Base-by-base conservation (phyloP, 2,329 filamentous ascomycete genomes). In the Onygena corvina region DNA sequence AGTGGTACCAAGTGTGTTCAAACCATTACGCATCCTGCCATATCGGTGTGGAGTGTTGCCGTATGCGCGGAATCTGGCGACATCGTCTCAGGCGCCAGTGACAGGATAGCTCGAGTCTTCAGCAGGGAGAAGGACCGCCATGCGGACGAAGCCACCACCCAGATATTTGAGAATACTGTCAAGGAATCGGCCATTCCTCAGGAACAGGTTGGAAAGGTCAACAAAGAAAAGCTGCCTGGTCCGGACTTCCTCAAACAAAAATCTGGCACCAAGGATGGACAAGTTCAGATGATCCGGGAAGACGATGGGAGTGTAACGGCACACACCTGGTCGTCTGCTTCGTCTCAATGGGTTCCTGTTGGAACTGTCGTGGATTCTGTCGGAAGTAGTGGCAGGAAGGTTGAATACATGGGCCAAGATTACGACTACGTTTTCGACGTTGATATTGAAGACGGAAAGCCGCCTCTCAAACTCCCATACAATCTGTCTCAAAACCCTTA, bases 401-500 rank as follows among this genome's bases (percentile, higher is more conserved):
- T 80, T 5, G 75, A 81, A 51, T 83, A 90, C 61, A 73, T 85
- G 1, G 90, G 90, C 27, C 79, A 94, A 61, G 85, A 90, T 53
- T 98, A 94, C 64, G 92, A 98, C 62, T 95, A 84, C 60, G 89
- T 98, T 6, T 96, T 96, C 57, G 89, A 95, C 61, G 89, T 95
- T 21, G 89, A 94, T 59, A 93, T 95, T 54, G 86, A 94, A 63
- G 90, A 95, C 60, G 90, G 88, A 47, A 90, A 93, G 61, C 89
- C 90, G 9, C 80, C 90, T 0, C 72, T 96, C 40, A 95, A 95
- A 66, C 74, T 96, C n/a, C 88, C 90, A 0, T 96, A 85, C 68
- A 95, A 96, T 63, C 75, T 90, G 9, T 87, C 84, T 1, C 84
- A 95, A 62, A 95, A 95, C 57, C 86, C 88, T 0, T 96, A 93